phyloP scores from a whole-genome alignment of 768 basidiomycete species.

The Strobilomyces dryophilus region DNA sequence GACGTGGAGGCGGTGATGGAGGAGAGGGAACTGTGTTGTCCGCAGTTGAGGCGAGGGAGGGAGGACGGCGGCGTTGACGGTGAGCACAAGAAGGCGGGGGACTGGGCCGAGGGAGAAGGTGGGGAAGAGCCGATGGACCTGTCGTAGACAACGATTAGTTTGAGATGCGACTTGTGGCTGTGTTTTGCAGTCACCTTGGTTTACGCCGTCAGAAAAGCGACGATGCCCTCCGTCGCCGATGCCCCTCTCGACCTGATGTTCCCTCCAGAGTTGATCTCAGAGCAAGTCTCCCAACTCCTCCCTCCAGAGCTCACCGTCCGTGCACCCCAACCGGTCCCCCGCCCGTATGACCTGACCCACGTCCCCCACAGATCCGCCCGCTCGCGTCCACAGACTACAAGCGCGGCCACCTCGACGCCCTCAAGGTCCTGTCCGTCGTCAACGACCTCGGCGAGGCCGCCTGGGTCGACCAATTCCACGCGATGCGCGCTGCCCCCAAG shows the following conservation, averaged over 20 bases:
- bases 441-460: conserved; percentile 62
- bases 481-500: conserved; percentile 46
- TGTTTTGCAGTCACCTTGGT: too few species aligned
- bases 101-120: neutral
- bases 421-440: conserved; percentile 66
- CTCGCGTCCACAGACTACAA: conserved; percentile 79
- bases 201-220: too few species aligned
- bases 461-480: conserved; percentile 68
- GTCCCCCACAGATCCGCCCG: conserved; percentile 72
- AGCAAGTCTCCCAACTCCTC: conserved; percentile 54
- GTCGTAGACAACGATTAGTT: neutral
- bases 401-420: conserved; percentile 80
- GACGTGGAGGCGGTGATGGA: conserved; percentile 73
- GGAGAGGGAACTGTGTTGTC: conserved; percentile 70
- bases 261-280: conserved; percentile 64
- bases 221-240: conserved; percentile 30
- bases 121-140: conserved; percentile 2
- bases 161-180: too few species aligned
- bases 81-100: neutral
- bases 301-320: conserved; percentile 41
- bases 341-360: conserved; percentile 1
- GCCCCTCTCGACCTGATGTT: conserved; percentile 74
- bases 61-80: neutral
- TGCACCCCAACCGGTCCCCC: too few species aligned
- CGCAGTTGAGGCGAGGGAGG: conserved; percentile 24